phyloP scores from a whole-genome alignment of 352 stramenopile genomes.

The Phytophthora melonis region DNA sequence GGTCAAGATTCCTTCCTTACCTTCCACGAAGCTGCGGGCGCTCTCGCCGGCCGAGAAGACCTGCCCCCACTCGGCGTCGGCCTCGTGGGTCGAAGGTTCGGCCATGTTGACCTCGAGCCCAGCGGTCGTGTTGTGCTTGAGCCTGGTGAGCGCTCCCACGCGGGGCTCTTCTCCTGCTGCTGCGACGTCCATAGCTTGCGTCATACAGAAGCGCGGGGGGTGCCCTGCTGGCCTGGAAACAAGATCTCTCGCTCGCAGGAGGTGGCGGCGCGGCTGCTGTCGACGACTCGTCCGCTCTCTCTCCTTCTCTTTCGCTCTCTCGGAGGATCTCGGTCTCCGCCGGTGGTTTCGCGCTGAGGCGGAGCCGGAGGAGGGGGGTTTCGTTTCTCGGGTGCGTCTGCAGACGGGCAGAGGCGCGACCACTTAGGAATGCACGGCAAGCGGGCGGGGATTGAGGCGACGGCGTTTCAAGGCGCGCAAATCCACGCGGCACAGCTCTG shows the following conservation, averaged over 20 bases:
- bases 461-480: slow-evolving; percentile 13
- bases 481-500: slow-evolving; percentile 5
- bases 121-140: slow-evolving; percentile 31
- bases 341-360: slow-evolving; percentile 5
- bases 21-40: slow-evolving; percentile 73
- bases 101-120: slow-evolving; percentile 38
- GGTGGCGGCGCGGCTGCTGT: not conserved
- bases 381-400: slow-evolving; percentile 29
- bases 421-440: slow-evolving; percentile 26
- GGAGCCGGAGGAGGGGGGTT: slow-evolving; percentile 22
- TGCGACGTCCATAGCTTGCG: slow-evolving; percentile 32
- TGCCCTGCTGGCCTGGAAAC: slow-evolving; percentile 2
- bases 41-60: slow-evolving; percentile 63
- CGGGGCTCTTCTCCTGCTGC: slow-evolving; percentile 15
- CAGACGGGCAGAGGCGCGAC: slow-evolving; percentile 22
- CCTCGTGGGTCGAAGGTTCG: slow-evolving; percentile 27
- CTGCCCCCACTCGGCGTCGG: slow-evolving; percentile 58
- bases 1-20: slow-evolving; percentile 23
- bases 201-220: slow-evolving; percentile 30
- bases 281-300: not conserved
- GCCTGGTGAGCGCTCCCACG: slow-evolving; percentile 15
- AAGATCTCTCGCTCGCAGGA: not conserved
- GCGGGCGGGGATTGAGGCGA: slow-evolving; percentile 5
- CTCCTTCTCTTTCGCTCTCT: not conserved
- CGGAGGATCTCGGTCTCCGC: slow-evolving; percentile 35